Base-by-base conservation (phyloP, 176 grass and related monocot genomes). In the Oryza nivara region DNA sequence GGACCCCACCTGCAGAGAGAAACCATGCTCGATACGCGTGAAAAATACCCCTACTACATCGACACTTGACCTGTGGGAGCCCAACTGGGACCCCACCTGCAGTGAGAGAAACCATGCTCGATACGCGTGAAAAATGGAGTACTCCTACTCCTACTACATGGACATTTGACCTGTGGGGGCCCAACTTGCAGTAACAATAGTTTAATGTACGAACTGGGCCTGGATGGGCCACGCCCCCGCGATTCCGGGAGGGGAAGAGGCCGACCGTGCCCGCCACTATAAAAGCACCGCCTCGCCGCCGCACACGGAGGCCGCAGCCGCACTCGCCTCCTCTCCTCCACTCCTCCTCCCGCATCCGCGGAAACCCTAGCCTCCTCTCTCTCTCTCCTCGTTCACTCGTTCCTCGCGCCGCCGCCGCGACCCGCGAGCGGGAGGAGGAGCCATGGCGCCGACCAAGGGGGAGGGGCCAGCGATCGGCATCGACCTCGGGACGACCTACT, bases 391-490 rank as follows among this genome's bases (percentile, higher is more conserved):
- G 51, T 3, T 7, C 0, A 0, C 14, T 7, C 7, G 6, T 12
- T 23, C 80, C 23, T 11, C 16, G 48, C 12, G 11, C 47, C 45
- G 47, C 47, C 32, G 32, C 47, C 41, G 69, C 43, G 43, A 44
- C 43, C 61, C 2, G 28, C 26, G 6, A 74, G 68, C 26, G 19
- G 11, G 46, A 14, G 67, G 67, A 48, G 7, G 63, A 81, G 70
- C 73, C 3, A 90, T 90, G 88, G 84, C 82, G 70, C 61, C 75
- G 20, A 69, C 75, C 19, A 93, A 93, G 77, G 89, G 86, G 0
- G 92, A 94, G 45, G 40, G 91, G 82, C 22, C 85, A 43, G 91
- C 88, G 51, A 93, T 90, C 74, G 88, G 88, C 45, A 47, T 47
- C 45, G 45, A 47, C 45, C 45, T 47, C 45, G 11, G 45, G 11